Percentiles rank a stretch among this genome's conserved stretches.
phyloP scores from a whole-genome alignment of 2,329 filamentous ascomycete genomes.

The Phialocephala sp. region DNA sequence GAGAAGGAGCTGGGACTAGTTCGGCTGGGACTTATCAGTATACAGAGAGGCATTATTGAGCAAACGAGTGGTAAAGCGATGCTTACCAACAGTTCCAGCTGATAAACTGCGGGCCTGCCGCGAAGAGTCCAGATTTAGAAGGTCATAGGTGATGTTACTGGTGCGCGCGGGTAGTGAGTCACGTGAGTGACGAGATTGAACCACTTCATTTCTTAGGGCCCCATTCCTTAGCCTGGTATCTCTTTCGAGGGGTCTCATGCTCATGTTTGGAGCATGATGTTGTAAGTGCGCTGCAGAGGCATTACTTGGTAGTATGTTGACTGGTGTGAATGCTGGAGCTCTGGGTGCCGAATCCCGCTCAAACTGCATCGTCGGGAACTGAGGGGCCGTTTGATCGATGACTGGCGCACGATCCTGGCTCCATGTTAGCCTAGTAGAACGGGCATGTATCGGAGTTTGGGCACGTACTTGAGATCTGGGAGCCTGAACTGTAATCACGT shows the following conservation, averaged over 20 bases:
- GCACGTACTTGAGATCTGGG: not conserved
- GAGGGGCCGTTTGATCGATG: not conserved
- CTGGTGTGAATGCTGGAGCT: conserved; percentile 3
- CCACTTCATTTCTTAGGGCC: not conserved
- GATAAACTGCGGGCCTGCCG: not conserved
- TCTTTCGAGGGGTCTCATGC: not conserved
- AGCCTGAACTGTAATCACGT: not conserved
- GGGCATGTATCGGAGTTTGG: not conserved
- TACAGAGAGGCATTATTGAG: not conserved
- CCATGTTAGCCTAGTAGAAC: not conserved
- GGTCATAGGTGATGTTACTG: not conserved
- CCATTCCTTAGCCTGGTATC: not conserved
- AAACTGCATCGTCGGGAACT: not conserved
- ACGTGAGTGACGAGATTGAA: not conserved
- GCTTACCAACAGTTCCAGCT: not conserved
- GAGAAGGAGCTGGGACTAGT: not conserved
- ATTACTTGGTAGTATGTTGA: not conserved
- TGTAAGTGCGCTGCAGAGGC: not conserved
- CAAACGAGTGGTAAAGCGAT: not conserved
- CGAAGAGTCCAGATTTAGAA: not conserved
- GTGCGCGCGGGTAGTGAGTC: not conserved
- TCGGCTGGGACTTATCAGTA: not conserved
- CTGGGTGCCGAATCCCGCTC: not conserved
- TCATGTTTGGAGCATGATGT: not conserved
- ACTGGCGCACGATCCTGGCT: not conserved